These are phyloP conservation scores for Grifola frondosa DNA, from an alignment of 1,284 basidiomycete species.

Conservation along the genomic window DNA sequence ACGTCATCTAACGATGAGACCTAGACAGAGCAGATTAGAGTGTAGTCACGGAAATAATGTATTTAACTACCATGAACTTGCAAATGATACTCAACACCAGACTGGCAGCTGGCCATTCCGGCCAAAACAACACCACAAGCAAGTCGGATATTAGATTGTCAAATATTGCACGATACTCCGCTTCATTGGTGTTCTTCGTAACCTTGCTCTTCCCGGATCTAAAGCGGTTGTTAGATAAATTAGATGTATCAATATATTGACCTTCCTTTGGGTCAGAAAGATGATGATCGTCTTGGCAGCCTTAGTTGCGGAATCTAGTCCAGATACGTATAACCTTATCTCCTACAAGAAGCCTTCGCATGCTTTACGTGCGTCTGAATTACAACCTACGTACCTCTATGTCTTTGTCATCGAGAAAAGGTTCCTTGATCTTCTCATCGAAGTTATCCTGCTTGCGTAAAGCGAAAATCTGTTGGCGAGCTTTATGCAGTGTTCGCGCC, in stretches of 20 bases:
- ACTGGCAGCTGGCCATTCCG: constrained; percentile 95
- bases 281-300: constrained; percentile 82
- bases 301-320: constrained; percentile 77
- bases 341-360: constrained; percentile 42
- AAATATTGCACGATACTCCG: constrained; percentile 88
- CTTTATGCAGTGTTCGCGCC: constrained; percentile 59
- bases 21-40: constrained; percentile 34
- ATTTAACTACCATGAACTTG: constrained; percentile 74
- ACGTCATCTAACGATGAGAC: constrained; percentile 79
- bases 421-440: constrained; percentile 43
- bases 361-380: not conserved
- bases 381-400: constrained; percentile 45
- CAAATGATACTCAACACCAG: constrained; percentile 77
- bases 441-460: constrained; percentile 60
- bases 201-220: constrained; percentile 80
- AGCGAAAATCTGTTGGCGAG: constrained; percentile 59
- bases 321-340: constrained; percentile 61
- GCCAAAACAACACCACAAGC: constrained; percentile 87
- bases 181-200: constrained; percentile 86
- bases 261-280: constrained; percentile 79
- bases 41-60: not conserved
- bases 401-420: constrained; percentile 66
- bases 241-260: not conserved
- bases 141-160: constrained; percentile 89
- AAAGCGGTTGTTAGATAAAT: not conserved